Evolutionary conservation across 345 rosid species (phyloP).

Genomic region (Cardamine occulta): DNA sequence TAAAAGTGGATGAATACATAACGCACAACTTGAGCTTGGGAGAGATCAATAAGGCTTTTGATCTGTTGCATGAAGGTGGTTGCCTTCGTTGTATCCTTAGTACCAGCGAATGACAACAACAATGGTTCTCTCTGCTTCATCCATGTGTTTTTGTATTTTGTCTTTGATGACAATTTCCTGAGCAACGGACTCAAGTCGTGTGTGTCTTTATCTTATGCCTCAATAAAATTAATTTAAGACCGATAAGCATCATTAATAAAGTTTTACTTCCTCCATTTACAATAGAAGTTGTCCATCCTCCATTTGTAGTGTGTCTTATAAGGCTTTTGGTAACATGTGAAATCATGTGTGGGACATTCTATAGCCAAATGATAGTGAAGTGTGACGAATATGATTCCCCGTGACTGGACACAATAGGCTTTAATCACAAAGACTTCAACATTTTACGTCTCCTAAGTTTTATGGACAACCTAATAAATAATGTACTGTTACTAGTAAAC

Average conservation of each 20-base stretch:
- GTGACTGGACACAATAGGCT: too few relatives aligned
- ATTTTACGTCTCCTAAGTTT: too few relatives aligned
- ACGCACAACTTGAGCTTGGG: slow-evolving; percentile 73
- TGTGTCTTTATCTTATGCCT: slow-evolving; percentile 9
- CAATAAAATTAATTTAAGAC: slow-evolving; percentile 5
- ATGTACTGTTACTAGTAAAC: too few relatives aligned
- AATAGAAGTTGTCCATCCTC: too few relatives aligned
- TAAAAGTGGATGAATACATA: slow-evolving; percentile 92
- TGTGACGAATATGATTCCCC: too few relatives aligned
- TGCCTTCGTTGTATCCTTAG: slow-evolving; percentile 95
- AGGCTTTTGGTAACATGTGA: neutral
- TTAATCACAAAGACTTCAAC: too few relatives aligned
- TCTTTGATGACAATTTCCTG: slow-evolving; percentile 17
- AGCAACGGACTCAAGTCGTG: slow-evolving; percentile 24
- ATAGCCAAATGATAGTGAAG: too few relatives aligned
- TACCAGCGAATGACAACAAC: slow-evolving; percentile 31
- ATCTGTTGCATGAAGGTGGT: slow-evolving; percentile 83
- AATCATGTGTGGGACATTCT: too few relatives aligned
- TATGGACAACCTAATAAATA: too few relatives aligned
- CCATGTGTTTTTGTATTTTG: neutral
- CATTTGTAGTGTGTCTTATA: too few relatives aligned
- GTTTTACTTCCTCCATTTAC: too few relatives aligned
- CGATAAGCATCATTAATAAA: neutral
- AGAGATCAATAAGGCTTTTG: slow-evolving; percentile 89
- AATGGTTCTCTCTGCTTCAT: slow-evolving; percentile 23